Evolutionary conservation across 139 green algal species (phyloP), one percentile per base, ranked within the genome.

Genomic region (Chlamydomonas applanata): DNA sequence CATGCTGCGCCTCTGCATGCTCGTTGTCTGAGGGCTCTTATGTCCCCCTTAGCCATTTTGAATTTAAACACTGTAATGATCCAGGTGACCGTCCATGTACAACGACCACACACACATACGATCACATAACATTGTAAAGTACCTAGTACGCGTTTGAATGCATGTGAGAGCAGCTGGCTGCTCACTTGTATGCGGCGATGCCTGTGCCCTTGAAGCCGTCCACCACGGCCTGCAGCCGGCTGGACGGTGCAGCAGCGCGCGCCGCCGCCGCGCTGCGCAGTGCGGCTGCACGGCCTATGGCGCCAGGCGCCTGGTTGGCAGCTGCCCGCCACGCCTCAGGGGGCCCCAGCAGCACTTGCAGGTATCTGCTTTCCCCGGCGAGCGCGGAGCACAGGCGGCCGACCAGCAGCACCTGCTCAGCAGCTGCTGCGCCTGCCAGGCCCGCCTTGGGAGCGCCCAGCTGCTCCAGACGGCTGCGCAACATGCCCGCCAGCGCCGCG

Each of bases 391-490:
- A 82, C 36, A 89, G 75, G 20, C 81, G 73, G 17, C 80, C 87
- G 4, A 94, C 22, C 25, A 94, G 63, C 49, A 96, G 76, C 24
- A 89, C 81, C 70, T 88, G 77, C 70, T 90, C 74, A 0, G 74
- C 68, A 45, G 53, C 60, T 4, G 60, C 11, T 9, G 80, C 69
- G 22, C 83, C 82, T 9, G 45, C 34, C 32, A 69, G 45, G 4
- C 80, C 81, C 24, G 57, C 33, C 20, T 35, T 32, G 1, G 57
- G 68, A 3, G 27, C 11, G 5, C 66, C 69, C 40, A 88, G 36
- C 35, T 32, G 14, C 33, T 82, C 44, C 36, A 88, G 46, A 16
- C 34, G 34, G 17, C 29, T 17, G 34, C 40, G 66, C n/a, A 22
- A 61, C 16, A 20, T 61, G 66, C 36, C 66, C 19, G 77, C 76